Base-by-base conservation (phyloP, 495 filamentous ascomycete species). In the Lasiosphaeria miniovina region DNA sequence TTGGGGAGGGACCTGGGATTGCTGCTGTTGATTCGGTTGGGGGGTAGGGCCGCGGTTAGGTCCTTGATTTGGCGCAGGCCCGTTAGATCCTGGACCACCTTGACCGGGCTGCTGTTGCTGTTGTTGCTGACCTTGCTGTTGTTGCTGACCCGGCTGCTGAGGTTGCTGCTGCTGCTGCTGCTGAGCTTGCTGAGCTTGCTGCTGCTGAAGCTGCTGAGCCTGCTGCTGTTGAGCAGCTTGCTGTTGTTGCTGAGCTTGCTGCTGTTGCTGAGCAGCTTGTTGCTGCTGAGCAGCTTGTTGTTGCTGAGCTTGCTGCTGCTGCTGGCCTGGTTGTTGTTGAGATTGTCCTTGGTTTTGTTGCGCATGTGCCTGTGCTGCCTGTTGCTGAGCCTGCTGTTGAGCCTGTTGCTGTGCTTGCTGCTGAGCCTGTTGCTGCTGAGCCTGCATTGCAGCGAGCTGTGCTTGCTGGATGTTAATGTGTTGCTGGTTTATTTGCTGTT, bases 371-470 rank as follows among this genome's bases (percentile, higher is more conserved):
- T 69, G 68, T n/a, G 80, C 75, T 54, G 77, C 74, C 4, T 55
- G 60, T n/a, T 64, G 68, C 49, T 71, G 72, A 11, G 58, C 65
- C 31, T 68, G 66, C 15, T 68, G 66, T 15, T 68, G 63, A 45
- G 80, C 81, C 59, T 84, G 82, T 49, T 77, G 77, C 52, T 67
- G 80, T 52, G 83, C 80, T 60, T 36, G 72, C 75, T 72, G 68
- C 10, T 69, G 51, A 15, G 80, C 75, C 57, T 77, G 73, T 4
- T 54, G 60, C 24, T 63, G 67, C 48, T 71, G 72, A 8, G 55
- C 64, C 31, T 68, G 43, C 12, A 46, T 63, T 24, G 66, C 62
- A 43, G 80, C 81, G 57, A 84, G 82, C 49, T 77, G 77, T 49
- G 83, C 81, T 61, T 36, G 73, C 74, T 72, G 68, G 6, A 69